Percentiles rank a stretch among this genome's conserved stretches.
These are phyloP conservation scores for Monosporascus sp. DNA, from an alignment of 2,329 filamentous ascomycete genomes.

Conservation along the genomic window DNA sequence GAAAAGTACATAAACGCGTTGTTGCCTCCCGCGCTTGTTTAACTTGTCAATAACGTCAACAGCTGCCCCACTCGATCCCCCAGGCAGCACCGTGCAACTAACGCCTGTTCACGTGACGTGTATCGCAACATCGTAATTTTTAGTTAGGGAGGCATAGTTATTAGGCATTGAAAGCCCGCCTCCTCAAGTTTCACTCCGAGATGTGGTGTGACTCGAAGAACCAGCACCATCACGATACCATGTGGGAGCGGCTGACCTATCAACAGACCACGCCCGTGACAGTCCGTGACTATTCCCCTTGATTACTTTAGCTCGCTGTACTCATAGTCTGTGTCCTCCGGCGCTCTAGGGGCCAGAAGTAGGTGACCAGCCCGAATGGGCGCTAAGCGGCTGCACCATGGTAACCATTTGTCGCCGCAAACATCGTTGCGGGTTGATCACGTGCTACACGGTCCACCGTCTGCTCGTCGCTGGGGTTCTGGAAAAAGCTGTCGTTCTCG, in stretches of 20 bases:
- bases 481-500: constrained; percentile 55
- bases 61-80: neutral
- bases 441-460: constrained; percentile 52
- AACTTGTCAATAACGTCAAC: neutral
- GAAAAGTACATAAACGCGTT: neutral
- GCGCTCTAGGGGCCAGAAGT: neutral
- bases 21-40: neutral
- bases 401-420: constrained; percentile 43
- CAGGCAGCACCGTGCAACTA: neutral
- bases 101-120: neutral
- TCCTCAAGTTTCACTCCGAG: too few relatives aligned
- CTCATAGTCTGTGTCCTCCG: neutral
- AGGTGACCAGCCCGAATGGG: neutral
- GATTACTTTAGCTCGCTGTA: neutral
- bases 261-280: too few relatives aligned
- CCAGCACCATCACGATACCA: too few relatives aligned
- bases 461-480: constrained; percentile 47
- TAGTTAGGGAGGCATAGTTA: too few relatives aligned
- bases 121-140: neutral
- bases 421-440: constrained; percentile 42
- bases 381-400: neutral
- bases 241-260: too few relatives aligned
- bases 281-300: too few relatives aligned
- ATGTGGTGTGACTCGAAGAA: too few relatives aligned
- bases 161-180: too few relatives aligned